These are phyloP conservation scores for Exophiala aquamarina DNA, from an alignment of 2,329 filamentous ascomycete species.

Conservation along the genomic window DNA sequence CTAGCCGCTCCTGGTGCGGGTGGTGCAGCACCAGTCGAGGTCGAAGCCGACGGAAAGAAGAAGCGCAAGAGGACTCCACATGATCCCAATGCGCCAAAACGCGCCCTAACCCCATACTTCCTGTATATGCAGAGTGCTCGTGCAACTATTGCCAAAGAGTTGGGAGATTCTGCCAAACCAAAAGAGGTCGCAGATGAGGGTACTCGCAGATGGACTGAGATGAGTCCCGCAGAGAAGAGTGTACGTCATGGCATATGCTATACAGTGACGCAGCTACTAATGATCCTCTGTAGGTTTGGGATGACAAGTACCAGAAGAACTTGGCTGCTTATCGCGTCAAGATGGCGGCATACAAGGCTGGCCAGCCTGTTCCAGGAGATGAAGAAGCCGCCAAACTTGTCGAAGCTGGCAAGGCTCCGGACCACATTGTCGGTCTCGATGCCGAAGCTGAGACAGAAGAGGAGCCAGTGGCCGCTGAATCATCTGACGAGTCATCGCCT, in stretches of 20 bases:
- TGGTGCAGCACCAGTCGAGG: conserved; percentile 29
- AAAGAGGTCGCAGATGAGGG: conserved; percentile 87
- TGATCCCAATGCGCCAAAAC: conserved; percentile 93
- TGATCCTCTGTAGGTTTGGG: conserved; percentile 47
- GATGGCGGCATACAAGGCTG: conserved; percentile 57
- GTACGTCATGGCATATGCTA: conserved; percentile 40
- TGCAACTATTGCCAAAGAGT: conserved; percentile 74
- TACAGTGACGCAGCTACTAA: neutral
- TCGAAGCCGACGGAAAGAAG: conserved; percentile 65
- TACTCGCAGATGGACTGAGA: conserved; percentile 78
- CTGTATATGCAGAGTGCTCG: conserved; percentile 89
- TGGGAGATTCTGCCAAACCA: conserved; percentile 73
- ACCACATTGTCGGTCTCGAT: conserved; percentile 19
- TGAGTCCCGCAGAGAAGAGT: conserved; percentile 71
- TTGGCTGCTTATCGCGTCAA: conserved; percentile 58
- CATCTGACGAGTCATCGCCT: conserved; percentile 36
- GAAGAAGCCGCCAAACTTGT: conserved; percentile 46
- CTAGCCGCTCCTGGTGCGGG: conserved; percentile 35
- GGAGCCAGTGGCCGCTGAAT: conserved; percentile 34
- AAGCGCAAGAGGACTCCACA: conserved; percentile 84
- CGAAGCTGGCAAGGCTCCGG: conserved; percentile 34
- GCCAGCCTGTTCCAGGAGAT: conserved; percentile 44
- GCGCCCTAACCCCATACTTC: conserved; percentile 91
- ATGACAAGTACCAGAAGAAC: conserved; percentile 58
- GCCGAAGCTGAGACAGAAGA: conserved; percentile 38